Percentiles rank a stretch among this genome's conserved stretches.
phyloP scores from a whole-genome alignment of 129 eudicot species.

The Escallonia rubra region DNA sequence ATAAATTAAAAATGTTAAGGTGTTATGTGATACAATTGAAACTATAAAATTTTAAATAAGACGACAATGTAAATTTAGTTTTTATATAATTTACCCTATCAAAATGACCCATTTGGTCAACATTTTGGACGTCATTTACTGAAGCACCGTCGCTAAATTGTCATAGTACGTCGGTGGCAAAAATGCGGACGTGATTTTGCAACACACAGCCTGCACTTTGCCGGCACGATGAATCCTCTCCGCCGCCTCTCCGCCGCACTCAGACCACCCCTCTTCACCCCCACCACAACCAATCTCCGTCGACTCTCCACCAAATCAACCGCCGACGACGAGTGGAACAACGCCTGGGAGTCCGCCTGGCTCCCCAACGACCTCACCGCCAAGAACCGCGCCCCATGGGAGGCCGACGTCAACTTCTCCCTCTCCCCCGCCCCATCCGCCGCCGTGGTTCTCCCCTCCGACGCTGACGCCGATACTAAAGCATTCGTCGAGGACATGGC shows the following conservation, averaged over 20 bases:
- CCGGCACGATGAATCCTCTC: conserved; percentile 7
- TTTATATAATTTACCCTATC: too few species aligned
- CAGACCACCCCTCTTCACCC: conserved; percentile 12
- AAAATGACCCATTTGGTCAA: too few species aligned
- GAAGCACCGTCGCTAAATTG: too few species aligned
- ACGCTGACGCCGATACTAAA: conserved; percentile 69
- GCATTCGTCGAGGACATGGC: conserved; percentile 90
- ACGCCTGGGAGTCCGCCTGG: conserved; percentile 95
- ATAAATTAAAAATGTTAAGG: too few species aligned
- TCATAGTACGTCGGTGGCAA: too few species aligned
- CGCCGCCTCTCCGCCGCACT: conserved; percentile 16
- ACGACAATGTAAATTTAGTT: too few species aligned
- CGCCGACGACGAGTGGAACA: conserved; percentile 74
- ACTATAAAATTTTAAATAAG: too few species aligned
- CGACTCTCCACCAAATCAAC: conserved; percentile 31
- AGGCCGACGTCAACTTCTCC: conserved; percentile 70
- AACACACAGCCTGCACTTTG: too few species aligned
- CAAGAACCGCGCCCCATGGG: conserved; percentile 74
- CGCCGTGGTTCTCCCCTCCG: conserved; percentile 14
- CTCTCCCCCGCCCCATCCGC: conserved; percentile 26
- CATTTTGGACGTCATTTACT: too few species aligned
- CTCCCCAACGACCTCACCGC: conserved; percentile 72
- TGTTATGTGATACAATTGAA: too few species aligned
- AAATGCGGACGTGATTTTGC: too few species aligned
- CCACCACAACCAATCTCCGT: conserved; percentile 14